Evolutionary conservation across 768 basidiomycete genomes (phyloP).

Genomic region (Panaeolus papilionaceus): DNA sequence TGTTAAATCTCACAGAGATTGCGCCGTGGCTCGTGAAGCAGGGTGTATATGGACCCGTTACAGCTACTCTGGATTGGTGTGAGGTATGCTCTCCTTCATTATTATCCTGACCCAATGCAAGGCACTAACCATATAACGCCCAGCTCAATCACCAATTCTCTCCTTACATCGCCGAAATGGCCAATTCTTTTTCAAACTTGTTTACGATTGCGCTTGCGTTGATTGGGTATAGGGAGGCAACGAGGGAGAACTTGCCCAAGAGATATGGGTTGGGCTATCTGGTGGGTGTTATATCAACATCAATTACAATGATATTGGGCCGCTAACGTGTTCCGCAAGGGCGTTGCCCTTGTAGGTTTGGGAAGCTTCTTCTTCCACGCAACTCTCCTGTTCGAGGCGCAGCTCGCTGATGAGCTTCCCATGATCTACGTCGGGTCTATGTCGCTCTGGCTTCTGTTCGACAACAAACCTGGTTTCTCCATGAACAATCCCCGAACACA

Average conservation of each 20-base stretch:
- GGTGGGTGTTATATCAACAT: slow-evolving; percentile 34
- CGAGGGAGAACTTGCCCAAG: slow-evolving; percentile 41
- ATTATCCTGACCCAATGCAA: neutral
- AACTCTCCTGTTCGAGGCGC: slow-evolving; percentile 75
- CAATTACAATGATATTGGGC: neutral
- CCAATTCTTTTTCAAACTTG: slow-evolving; percentile 77
- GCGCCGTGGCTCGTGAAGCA: slow-evolving; percentile 40
- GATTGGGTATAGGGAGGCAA: slow-evolving; percentile 48
- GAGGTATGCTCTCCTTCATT: slow-evolving; percentile 49
- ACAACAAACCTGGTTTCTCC: slow-evolving; percentile 57
- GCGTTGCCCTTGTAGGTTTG: slow-evolving; percentile 71
- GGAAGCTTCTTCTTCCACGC: slow-evolving; percentile 85
- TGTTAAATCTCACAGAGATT: slow-evolving; percentile 43
- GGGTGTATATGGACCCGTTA: slow-evolving; percentile 69
- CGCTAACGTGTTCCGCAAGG: slow-evolving; percentile 42
- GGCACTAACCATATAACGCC: slow-evolving; percentile 2
- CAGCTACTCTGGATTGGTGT: slow-evolving; percentile 78
- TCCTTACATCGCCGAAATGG: slow-evolving; percentile 78
- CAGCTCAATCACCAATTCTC: slow-evolving; percentile 83
- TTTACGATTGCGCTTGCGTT: slow-evolving; percentile 61
- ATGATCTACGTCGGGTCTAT: slow-evolving; percentile 79
- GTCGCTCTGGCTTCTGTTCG: slow-evolving; percentile 65
- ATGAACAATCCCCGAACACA: slow-evolving; percentile 44
- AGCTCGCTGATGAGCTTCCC: slow-evolving; percentile 83
- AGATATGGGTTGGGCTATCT: slow-evolving; percentile 50